Evolutionary conservation across 2,329 filamentous ascomycete species (phyloP), one percentile per base, ranked within the genome.

Genomic region (Catunica adiposa): DNA sequence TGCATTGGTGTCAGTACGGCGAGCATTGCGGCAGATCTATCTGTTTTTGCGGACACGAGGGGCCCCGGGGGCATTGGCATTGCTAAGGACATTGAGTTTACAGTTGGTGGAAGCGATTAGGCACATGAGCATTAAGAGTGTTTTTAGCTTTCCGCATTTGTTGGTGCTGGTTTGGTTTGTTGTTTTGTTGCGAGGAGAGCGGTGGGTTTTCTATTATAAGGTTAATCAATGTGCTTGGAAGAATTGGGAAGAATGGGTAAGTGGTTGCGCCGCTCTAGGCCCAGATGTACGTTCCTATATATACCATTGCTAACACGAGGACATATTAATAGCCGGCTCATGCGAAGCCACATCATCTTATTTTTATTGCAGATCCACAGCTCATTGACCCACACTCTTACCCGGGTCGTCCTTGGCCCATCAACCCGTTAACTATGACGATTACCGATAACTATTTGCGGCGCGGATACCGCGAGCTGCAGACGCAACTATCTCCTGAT

Each of bases 301-400:
- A 59, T 40, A 3, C 4, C 50, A 40, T 47, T n/a, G n/a, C n/a
- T n/a, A n/a, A n/a, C n/a, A n/a, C n/a, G n/a, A n/a, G n/a, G n/a
- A n/a, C n/a, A n/a, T n/a, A n/a, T n/a, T n/a, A n/a, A 38, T 64
- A 95, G 92, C 87, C 89, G 54, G 69, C 77, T 63, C 80, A 76
- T 62, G 84, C 89, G 53, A 80, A 77, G 34, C 92, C 92, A 26
- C 89, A 97, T 67, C 86, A 83, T 65, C 76, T 94, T 62, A 75
- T 87, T 62, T 82, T 96, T 65, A 75, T 96, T 61, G 88, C 89
- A 59, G 89, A 96, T 65, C 89, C 89, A 46, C 89, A 96, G 67
- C 77, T 96, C 58, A 88, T 92, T 64, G 89, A 96, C 68, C 86
- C 89, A 55, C 87, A 96, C 67, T 94, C 89, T n/a, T 96, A 96